These are phyloP conservation scores for Penicillium cataractarum DNA, from an alignment of 495 filamentous ascomycete genomes.

Conservation along the genomic window DNA sequence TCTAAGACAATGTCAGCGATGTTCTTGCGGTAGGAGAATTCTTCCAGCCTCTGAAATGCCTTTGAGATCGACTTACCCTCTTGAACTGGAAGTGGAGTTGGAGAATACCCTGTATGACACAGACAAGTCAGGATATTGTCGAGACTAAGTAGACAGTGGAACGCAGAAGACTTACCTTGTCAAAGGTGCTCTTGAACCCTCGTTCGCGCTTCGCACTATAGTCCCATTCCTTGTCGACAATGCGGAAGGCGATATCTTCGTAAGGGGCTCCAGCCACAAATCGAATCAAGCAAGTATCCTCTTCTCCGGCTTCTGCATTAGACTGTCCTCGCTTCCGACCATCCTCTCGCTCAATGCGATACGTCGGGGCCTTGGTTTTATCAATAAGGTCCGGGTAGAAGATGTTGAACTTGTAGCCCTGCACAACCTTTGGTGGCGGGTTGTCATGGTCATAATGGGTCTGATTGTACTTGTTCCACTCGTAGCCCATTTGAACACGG, in stretches of 20 bases:
- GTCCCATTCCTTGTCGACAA: conserved; percentile 99
- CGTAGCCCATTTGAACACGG: conserved; percentile 97
- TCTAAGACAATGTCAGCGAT: conserved; percentile 35
- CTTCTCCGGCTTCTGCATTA: conserved; percentile 92
- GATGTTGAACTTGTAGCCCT: conserved; percentile 99
- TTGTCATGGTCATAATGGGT: conserved; percentile 99
- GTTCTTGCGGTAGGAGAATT: background rate
- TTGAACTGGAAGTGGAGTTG: conserved; percentile 99
- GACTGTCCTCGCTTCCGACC: conserved; percentile 89
- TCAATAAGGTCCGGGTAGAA: conserved; percentile 99
- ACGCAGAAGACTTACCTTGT: conserved; percentile 85
- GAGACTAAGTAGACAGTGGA: background rate
- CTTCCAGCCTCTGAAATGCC: background rate
- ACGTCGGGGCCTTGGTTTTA: conserved; percentile 91
- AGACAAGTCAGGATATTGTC: conserved; percentile 14
- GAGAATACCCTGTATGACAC: conserved; percentile 73
- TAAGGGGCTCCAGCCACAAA: conserved; percentile 97
- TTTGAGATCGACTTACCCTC: conserved; percentile 52
- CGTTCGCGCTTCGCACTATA: conserved; percentile 94
- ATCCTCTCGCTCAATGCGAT: conserved; percentile 89
- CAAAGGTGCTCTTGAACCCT: conserved; percentile 94
- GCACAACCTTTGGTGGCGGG: conserved; percentile 95
- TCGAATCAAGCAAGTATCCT: conserved; percentile 95
- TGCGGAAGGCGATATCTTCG: conserved; percentile 95
- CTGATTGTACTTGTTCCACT: conserved; percentile 99